Conservation (phyloP, 2,329 filamentous ascomycete species). For the Ceratocystis variospora region DNA sequence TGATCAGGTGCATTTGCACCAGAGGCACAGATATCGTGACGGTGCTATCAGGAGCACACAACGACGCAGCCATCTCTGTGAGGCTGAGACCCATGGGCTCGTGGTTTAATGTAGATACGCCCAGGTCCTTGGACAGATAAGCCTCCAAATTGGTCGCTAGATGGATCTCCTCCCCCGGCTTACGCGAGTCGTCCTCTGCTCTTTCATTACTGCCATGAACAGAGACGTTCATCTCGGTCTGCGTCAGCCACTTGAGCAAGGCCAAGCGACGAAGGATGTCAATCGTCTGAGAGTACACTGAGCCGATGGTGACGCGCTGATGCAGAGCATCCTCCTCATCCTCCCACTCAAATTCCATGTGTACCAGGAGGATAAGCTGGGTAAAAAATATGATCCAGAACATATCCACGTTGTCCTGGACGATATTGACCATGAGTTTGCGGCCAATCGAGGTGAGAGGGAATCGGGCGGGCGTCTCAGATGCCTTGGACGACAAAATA, state of each 20-base stretch:
- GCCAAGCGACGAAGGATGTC: slow-evolving; percentile 59
- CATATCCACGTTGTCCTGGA: slow-evolving; percentile 62
- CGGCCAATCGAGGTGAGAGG: slow-evolving; percentile 63
- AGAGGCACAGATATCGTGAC: slow-evolving; percentile 48
- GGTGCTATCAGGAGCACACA: slow-evolving; percentile 51
- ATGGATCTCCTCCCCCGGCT: slow-evolving; percentile 33
- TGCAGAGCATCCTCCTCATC: slow-evolving; percentile 53
- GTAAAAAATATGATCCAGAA: slow-evolving; percentile 66
- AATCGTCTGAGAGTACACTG: slow-evolving; percentile 56
- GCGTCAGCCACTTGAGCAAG: slow-evolving; percentile 56
- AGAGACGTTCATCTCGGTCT: slow-evolving; percentile 41
- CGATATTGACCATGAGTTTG: slow-evolving; percentile 58
- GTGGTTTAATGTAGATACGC: slow-evolving; percentile 37
- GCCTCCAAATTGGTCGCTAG: slow-evolving; percentile 34
- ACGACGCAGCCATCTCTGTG: slow-evolving; percentile 52
- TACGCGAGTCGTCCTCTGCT: slow-evolving; percentile 28
- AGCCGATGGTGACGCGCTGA: slow-evolving; percentile 48
- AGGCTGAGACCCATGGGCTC: slow-evolving; percentile 45
- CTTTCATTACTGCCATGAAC: slow-evolving; percentile 29
- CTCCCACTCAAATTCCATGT: slow-evolving; percentile 74
- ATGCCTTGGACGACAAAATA: slow-evolving; percentile 25
- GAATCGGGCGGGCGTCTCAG: slow-evolving; percentile 31
- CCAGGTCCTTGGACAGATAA: slow-evolving; percentile 49
- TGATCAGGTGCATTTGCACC: slow-evolving; percentile 49
- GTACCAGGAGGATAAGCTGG: slow-evolving; percentile 66